Evolutionary conservation across 495 filamentous ascomycete genomes (phyloP).

Genomic region (Oleoguttula mirabilis): DNA sequence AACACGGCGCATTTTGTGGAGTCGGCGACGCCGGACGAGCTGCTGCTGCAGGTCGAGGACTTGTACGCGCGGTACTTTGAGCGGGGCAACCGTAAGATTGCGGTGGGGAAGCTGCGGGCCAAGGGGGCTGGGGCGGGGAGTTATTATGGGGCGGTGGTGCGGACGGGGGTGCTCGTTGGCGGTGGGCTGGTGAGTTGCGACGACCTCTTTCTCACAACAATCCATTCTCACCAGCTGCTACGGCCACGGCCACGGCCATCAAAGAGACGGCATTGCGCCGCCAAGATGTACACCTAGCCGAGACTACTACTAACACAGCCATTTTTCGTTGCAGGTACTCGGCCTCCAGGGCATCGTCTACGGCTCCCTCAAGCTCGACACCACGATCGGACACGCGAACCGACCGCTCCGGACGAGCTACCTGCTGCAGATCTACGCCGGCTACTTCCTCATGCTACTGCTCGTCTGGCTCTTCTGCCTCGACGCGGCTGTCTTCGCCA

Average conservation of each 20-base stretch:
- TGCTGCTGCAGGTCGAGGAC: constrained; percentile 71
- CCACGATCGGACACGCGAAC: too few species aligned
- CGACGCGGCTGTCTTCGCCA: constrained; percentile 69
- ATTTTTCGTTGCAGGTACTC: too few species aligned
- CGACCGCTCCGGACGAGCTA: constrained; percentile 26
- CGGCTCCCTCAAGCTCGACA: constrained; percentile 36
- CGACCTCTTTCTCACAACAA: too few species aligned
- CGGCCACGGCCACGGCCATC: too few species aligned
- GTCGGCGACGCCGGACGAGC: constrained; percentile 64
- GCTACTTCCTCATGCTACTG: constrained; percentile 66
- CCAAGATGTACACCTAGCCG: too few species aligned
- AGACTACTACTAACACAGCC: too few species aligned
- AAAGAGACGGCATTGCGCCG: too few species aligned
- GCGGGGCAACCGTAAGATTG: constrained; percentile 79
- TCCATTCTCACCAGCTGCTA: too few species aligned
- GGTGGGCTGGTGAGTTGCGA: constrained; percentile 56
- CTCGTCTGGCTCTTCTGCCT: constrained; percentile 66
- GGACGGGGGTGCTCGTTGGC: constrained; percentile 67
- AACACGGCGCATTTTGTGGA: constrained; percentile 83
- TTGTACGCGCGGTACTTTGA: constrained; percentile 90
- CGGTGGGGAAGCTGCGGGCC: constrained; percentile 68
- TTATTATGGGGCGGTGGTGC: constrained; percentile 60
- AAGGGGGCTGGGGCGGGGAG: constrained; percentile 52
- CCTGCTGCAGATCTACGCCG: constrained; percentile 57
- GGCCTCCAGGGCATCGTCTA: constrained; percentile 62